These are phyloP conservation scores for Vitis rupestris DNA, from an alignment of 164 flowering plant species.

Conservation along the genomic window DNA sequence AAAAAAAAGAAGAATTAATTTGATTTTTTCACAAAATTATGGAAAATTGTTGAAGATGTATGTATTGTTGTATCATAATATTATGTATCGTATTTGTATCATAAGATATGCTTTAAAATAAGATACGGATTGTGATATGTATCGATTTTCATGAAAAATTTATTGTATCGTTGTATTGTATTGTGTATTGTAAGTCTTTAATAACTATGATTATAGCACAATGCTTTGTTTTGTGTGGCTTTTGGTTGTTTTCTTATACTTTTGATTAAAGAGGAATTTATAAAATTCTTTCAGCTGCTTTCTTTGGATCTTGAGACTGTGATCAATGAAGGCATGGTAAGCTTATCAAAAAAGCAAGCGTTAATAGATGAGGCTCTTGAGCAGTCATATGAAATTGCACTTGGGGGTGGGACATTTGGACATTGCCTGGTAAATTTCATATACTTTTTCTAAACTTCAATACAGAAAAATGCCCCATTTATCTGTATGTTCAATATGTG, in stretches of 20 bases:
- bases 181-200: too few species aligned
- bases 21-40: too few species aligned
- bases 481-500: too few species aligned
- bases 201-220: not conserved
- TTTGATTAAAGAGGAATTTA: not conserved
- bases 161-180: too few species aligned
- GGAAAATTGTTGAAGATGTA: too few species aligned
- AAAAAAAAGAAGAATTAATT: too few species aligned
- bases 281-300: constrained; percentile 44
- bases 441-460: not conserved
- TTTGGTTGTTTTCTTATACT: not conserved
- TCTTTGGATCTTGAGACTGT: constrained; percentile 55
- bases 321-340: constrained; percentile 56
- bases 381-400: constrained; percentile 66
- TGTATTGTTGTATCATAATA: too few species aligned
- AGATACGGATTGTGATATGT: too few species aligned
- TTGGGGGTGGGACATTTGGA: constrained; percentile 71
- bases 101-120: too few species aligned
- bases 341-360: constrained; percentile 64
- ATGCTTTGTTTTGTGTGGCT: not conserved
- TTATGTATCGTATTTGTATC: too few species aligned
- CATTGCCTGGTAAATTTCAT: constrained; percentile 59
- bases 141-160: too few species aligned
- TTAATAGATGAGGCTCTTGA: constrained; percentile 59
- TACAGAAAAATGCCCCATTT: not conserved